Percentiles rank a stretch among this genome's conserved stretches.
phyloP scores from a whole-genome alignment of 164 flowering plant genomes.

The Stephania cephalantha region DNA sequence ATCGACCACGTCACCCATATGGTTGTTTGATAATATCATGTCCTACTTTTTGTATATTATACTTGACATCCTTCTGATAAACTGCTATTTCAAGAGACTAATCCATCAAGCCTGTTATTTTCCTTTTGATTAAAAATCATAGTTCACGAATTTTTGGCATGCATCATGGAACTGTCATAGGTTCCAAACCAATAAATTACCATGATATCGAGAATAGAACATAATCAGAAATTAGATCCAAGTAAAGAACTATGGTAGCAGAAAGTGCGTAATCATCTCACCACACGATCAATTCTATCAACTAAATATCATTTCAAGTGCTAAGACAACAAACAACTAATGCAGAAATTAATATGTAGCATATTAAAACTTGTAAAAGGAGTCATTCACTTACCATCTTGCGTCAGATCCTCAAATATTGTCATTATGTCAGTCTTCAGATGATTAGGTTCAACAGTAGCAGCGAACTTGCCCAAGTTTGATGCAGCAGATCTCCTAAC shows the following conservation, averaged over 20 bases:
- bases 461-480: slow-evolving; percentile 94
- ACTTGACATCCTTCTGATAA: too few species aligned
- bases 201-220: neutral
- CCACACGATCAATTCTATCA: neutral
- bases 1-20: too few species aligned
- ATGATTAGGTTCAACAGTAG: slow-evolving; percentile 80
- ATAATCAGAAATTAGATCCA: neutral
- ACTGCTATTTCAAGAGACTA: too few species aligned
- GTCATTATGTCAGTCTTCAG: slow-evolving; percentile 82
- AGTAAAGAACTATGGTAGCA: neutral
- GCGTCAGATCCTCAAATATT: slow-evolving; percentile 88
- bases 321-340: neutral
- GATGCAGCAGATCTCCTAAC: slow-evolving; percentile 97
- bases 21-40: too few species aligned
- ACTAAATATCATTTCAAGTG: neutral
- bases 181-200: too few species aligned
- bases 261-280: too few species aligned
- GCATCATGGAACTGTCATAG: too few species aligned
- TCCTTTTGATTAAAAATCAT: too few species aligned
- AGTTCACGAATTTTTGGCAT: too few species aligned
- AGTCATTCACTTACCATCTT: slow-evolving; percentile 57
- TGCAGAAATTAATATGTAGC: too few species aligned
- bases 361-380: neutral
- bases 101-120: too few species aligned
- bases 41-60: too few species aligned